Conservation (phyloP, 805 yeast species). For the Lachancea fermentati region DNA sequence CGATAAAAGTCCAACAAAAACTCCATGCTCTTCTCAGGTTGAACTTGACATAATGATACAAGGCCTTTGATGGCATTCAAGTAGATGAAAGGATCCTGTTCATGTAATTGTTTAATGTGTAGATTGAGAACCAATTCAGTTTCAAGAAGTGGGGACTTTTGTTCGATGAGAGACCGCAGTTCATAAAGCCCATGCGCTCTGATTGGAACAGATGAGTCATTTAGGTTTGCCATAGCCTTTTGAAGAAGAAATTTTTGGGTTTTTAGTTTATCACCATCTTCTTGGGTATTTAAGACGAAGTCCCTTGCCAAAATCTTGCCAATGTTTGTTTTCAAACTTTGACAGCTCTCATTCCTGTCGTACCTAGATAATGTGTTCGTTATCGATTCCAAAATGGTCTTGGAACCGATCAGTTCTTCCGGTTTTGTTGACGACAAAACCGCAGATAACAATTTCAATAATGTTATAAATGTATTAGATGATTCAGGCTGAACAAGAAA, state of each 20-base stretch:
- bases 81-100: constrained; percentile 82
- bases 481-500: constrained; percentile 20
- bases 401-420: constrained; percentile 15
- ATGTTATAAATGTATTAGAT: constrained; percentile 20
- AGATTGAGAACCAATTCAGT: constrained; percentile 52
- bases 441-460: constrained; percentile 37
- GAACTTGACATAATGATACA: constrained; percentile 48
- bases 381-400: constrained; percentile 29
- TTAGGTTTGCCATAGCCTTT: constrained; percentile 60
- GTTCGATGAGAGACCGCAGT: constrained; percentile 49
- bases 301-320: not conserved
- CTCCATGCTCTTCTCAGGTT: constrained; percentile 35
- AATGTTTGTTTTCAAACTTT: constrained; percentile 12
- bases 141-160: constrained; percentile 45
- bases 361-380: constrained; percentile 16
- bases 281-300: not conserved
- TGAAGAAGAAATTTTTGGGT: constrained; percentile 38
- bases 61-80: constrained; percentile 79
- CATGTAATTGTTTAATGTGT: constrained; percentile 60
- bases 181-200: constrained; percentile 78
- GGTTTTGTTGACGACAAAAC: constrained; percentile 31
- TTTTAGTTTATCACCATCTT: constrained; percentile 2
- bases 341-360: constrained; percentile 12
- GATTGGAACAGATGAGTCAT: constrained; percentile 77
- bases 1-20: constrained; percentile 37